Evolutionary conservation across 805 yeast genomes (phyloP), one percentile per base, ranked within the genome.

Genomic region (Lipomyces lipofer): DNA sequence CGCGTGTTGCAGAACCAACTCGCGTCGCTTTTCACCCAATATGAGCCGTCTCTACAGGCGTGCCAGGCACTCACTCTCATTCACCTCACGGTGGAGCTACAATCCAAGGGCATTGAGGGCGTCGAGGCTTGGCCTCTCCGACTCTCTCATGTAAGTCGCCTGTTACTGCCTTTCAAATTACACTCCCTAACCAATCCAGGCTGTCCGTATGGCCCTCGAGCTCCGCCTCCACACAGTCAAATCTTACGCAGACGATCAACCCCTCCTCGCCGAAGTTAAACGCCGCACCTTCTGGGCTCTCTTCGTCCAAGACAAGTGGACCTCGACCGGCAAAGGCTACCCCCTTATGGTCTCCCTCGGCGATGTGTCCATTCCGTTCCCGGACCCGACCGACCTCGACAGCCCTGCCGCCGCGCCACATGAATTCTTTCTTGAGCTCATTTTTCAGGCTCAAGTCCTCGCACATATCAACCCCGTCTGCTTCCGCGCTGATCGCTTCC

Each of bases 261-360:
- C 54, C 2, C 50, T 51, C 13, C 40, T 51, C 15, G 50, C 42
- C 7, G 54, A 51, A 38, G 54, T 51, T 21, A 51, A 51, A 25
- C 44, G 54, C 9, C 54, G 54, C 39, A 51, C 54, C 2, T 51
- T 51, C 35, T 51, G 54, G 54, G 35, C 54, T 22, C 21, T 51
- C 13, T 51, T 44, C 42, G 32, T 45, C 13, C 28, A 51, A 28
- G 54, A 51, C 39, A 51, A 51, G 33, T 35, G 44, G 39, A 35
- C 45, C 1, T 42, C 43, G 27, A 47, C 54, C n/a, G 39, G 39
- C 29, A 51, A 44, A 44, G 54, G 54, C n/a, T 51, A 51, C 22
- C 50, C 54, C 10, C 21, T 44, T 10, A 44, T 51, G 54, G 44
- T 51, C 25, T 30, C 29, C 25, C 30, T 42, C 25, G 36, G 36